Evolutionary conservation across 495 filamentous ascomycete genomes (phyloP).

Genomic region (Penicillium bovifimosum): DNA sequence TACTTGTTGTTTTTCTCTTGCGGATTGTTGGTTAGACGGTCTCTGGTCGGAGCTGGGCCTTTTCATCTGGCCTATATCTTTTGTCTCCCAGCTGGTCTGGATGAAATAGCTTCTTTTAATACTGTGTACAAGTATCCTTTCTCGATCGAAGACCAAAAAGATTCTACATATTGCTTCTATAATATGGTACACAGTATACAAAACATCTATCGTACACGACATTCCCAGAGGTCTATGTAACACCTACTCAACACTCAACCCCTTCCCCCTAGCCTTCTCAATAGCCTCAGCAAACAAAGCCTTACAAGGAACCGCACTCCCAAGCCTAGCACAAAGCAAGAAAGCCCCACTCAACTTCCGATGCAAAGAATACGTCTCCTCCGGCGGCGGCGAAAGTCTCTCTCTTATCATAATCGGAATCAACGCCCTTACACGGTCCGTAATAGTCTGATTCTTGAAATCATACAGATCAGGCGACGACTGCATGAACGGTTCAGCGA

Average conservation of each 20-base stretch:
- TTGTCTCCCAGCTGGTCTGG: not conserved
- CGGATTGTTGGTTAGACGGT: too few species aligned
- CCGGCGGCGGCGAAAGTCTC: slow-evolving; percentile 81
- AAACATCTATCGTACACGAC: not conserved
- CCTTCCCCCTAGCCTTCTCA: slow-evolving; percentile 35
- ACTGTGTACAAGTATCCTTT: not conserved
- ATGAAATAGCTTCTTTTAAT: not conserved
- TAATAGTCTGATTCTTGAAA: slow-evolving; percentile 91
- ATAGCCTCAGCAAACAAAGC: slow-evolving; percentile 72
- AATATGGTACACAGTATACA: not conserved
- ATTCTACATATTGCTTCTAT: not conserved
- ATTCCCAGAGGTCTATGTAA: not conserved
- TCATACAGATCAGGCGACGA: slow-evolving; percentile 81
- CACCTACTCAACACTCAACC: slow-evolving; percentile 8
- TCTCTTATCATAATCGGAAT: slow-evolving; percentile 93
- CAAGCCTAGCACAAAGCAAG: slow-evolving; percentile 79
- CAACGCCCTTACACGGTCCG: slow-evolving; percentile 75
- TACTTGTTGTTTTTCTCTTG: too few species aligned
- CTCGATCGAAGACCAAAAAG: not conserved
- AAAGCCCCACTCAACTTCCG: slow-evolving; percentile 95
- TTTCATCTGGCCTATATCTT: too few species aligned
- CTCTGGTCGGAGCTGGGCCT: too few species aligned
- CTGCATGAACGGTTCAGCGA: slow-evolving; percentile 83
- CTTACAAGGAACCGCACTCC: slow-evolving; percentile 74
- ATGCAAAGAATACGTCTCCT: slow-evolving; percentile 96